A percentile compares a stretch with the other conserved stretches of the same genome.
These are phyloP conservation scores for Aspergillus sp. DNA, from an alignment of 2,329 filamentous ascomycete species.

Conservation along the genomic window DNA sequence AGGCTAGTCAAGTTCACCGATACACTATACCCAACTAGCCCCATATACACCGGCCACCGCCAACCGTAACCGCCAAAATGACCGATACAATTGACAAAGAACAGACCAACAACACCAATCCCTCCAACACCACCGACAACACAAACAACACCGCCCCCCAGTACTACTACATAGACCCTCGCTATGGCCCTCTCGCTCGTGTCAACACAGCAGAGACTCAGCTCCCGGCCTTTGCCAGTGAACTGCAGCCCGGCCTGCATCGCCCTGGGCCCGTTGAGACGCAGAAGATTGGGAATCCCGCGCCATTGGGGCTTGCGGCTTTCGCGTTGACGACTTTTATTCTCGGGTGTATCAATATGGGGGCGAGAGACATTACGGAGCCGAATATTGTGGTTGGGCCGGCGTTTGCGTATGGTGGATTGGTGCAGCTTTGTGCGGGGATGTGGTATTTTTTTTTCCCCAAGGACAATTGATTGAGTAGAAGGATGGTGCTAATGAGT, in stretches of 20 bases:
- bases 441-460: slow-evolving; percentile 59
- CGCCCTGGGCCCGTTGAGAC: slow-evolving; percentile 45
- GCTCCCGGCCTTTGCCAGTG: slow-evolving; percentile 58
- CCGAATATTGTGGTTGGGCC: slow-evolving; percentile 60
- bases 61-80: neutral
- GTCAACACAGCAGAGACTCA: slow-evolving; percentile 29
- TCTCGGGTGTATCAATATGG: slow-evolving; percentile 64
- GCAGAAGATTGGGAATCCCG: slow-evolving; percentile 67
- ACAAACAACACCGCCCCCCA: neutral
- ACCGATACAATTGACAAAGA: neutral
- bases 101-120: neutral
- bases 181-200: slow-evolving; percentile 39
- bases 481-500: neutral
- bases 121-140: neutral
- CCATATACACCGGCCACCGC: neutral
- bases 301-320: slow-evolving; percentile 63
- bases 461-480: neutral
- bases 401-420: slow-evolving; percentile 65
- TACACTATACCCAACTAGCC: neutral
- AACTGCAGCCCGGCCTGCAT: slow-evolving; percentile 60
- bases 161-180: neutral
- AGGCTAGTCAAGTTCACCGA: neutral
- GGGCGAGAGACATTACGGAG: slow-evolving; percentile 49
- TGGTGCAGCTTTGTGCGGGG: slow-evolving; percentile 68
- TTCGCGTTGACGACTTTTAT: slow-evolving; percentile 75